Evolutionary conservation across 805 yeast species (phyloP).

Genomic region (Saturnispora bothae): DNA sequence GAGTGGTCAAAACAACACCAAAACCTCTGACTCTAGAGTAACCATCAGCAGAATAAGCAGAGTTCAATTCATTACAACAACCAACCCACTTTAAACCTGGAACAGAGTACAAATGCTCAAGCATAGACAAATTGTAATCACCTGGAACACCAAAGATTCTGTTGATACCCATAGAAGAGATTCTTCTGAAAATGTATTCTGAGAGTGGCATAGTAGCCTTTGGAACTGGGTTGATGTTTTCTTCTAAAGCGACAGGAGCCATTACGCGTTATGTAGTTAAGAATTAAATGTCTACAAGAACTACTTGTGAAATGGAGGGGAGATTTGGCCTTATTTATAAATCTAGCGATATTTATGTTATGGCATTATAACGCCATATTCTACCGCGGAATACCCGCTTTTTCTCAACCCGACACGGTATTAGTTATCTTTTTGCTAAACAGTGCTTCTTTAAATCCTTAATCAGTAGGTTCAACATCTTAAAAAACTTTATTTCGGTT

Average conservation of each 20-base stretch:
- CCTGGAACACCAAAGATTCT: constrained; percentile 75
- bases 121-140: constrained; percentile 55
- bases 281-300: too few relatives aligned
- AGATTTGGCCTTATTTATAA: too few relatives aligned
- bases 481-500: constrained; percentile 1
- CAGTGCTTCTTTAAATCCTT: background rate
- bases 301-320: too few relatives aligned
- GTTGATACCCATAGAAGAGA: constrained; percentile 43
- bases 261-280: too few relatives aligned
- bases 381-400: background rate
- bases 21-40: constrained; percentile 56
- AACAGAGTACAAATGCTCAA: constrained; percentile 55
- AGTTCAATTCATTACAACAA: constrained; percentile 78
- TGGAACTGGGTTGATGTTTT: background rate
- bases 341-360: too few relatives aligned
- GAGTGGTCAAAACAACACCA: constrained; percentile 62
- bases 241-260: constrained; percentile 16
- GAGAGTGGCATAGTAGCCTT: constrained; percentile 36
- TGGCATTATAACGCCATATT: too few relatives aligned
- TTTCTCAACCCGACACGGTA: background rate
- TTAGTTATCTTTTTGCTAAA: background rate
- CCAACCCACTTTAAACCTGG: constrained; percentile 59
- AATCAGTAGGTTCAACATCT: background rate
- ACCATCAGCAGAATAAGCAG: constrained; percentile 88
- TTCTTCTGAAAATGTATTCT: constrained; percentile 51